Conservation (phyloP, 768 basidiomycete species). For the Russula lepida region DNA sequence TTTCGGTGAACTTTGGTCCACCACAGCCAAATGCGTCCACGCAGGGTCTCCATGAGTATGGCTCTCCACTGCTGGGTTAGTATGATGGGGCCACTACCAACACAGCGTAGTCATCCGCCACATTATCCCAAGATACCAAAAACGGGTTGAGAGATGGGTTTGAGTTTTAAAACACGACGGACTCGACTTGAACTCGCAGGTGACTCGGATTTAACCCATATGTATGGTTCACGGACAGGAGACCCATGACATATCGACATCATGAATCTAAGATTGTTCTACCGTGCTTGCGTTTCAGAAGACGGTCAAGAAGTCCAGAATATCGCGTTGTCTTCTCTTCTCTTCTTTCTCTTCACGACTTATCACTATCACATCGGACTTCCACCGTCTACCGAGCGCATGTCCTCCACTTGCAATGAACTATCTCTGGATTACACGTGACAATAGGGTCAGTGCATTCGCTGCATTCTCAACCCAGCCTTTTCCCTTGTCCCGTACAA, state of each 20-base stretch:
- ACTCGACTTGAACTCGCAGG: neutral
- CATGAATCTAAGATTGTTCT: neutral
- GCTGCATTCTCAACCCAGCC: neutral
- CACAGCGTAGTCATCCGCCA: neutral
- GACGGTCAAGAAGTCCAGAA: neutral
- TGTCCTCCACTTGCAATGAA: neutral
- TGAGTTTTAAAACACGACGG: neutral
- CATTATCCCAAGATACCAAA: neutral
- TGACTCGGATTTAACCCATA: neutral
- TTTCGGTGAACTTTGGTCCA: neutral
- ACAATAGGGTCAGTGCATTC: constrained; percentile 1
- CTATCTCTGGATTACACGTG: neutral
- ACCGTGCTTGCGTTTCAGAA: neutral
- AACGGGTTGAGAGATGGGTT: neutral
- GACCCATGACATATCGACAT: neutral
- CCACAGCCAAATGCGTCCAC: neutral
- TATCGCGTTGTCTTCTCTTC: neutral
- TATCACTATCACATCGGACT: neutral
- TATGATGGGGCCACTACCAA: neutral
- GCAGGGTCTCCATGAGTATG: neutral
- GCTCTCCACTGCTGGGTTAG: neutral
- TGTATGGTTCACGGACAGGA: constrained; percentile 2
- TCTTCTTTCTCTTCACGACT: too few relatives aligned
- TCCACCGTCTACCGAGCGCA: neutral
- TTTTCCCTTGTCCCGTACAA: too few relatives aligned